These are phyloP conservation scores for Citrus medica DNA, from an alignment of 345 rosid species.

Conservation along the genomic window DNA sequence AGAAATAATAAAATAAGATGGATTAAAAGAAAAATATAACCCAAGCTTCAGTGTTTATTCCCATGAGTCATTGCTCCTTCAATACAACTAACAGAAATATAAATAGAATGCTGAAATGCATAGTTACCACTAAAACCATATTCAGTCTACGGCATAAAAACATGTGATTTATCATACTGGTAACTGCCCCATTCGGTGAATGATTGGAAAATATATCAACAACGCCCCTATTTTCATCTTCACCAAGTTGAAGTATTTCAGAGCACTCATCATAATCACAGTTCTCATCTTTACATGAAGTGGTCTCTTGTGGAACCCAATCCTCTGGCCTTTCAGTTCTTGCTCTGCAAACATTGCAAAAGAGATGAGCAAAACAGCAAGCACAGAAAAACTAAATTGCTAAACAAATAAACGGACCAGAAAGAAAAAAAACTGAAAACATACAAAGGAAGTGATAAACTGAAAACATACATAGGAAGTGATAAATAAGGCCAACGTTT, in stretches of 20 bases:
- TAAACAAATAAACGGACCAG: background rate
- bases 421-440: constrained; percentile 21
- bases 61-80: background rate
- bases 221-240: constrained; percentile 39
- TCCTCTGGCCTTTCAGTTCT: constrained; percentile 88
- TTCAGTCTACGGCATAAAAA: background rate
- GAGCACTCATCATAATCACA: constrained; percentile 37
- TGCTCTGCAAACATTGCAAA: constrained; percentile 34
- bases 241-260: constrained; percentile 39
- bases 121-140: background rate
- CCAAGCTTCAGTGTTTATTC: background rate
- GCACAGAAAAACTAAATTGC: background rate
- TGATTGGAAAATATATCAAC: constrained; percentile 90
- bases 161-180: background rate
- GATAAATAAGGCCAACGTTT: constrained; percentile 92
- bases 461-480: constrained; percentile 66
- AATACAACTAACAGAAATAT: background rate
- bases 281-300: constrained; percentile 26
- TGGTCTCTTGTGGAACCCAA: constrained; percentile 83
- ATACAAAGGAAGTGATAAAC: constrained; percentile 74
- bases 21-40: background rate
- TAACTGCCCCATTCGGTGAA: constrained; percentile 51
- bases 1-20: background rate
- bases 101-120: background rate
- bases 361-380: constrained; percentile 14